Conservation (phyloP, 331 rosid species). For the Arachis monticola region DNA sequence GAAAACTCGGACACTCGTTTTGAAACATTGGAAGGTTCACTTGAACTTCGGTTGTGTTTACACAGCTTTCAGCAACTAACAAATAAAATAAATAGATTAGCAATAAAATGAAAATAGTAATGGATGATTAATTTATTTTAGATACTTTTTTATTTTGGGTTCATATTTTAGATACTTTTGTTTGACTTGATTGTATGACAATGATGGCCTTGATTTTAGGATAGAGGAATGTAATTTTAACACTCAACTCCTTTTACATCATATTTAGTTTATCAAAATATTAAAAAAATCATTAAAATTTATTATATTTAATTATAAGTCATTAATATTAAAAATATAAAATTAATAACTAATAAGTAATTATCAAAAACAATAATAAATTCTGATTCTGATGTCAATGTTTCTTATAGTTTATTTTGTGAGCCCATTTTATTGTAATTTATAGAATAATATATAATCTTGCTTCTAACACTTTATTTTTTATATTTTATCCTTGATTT, state of each 20-base stretch:
- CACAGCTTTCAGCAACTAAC: neutral
- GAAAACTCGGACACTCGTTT: slow-evolving; percentile 30
- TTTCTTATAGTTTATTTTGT: no score
- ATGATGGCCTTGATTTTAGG: neutral
- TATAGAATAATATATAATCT: no score
- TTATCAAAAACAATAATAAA: no score
- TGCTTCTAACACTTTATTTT: no score
- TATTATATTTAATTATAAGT: no score
- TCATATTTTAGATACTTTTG: neutral
- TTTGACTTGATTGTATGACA: slow-evolving; percentile 41
- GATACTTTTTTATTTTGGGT: neutral
- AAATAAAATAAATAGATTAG: neutral
- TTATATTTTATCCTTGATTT: no score
- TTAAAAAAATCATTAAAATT: no score
- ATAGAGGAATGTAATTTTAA: neutral
- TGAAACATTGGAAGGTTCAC: slow-evolving; percentile 46
- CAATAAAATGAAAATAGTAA: neutral
- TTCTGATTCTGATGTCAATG: no score
- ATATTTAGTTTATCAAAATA: no score
- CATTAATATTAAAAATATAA: no score
- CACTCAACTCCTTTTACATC: neutral
- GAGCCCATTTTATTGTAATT: no score
- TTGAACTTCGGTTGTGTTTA: slow-evolving; percentile 34
- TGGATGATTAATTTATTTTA: neutral
- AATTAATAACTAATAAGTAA: no score